These are phyloP conservation scores for Petasospora rhodanensis DNA, from an alignment of 1,139 yeast genomes.

Conservation along the genomic window DNA sequence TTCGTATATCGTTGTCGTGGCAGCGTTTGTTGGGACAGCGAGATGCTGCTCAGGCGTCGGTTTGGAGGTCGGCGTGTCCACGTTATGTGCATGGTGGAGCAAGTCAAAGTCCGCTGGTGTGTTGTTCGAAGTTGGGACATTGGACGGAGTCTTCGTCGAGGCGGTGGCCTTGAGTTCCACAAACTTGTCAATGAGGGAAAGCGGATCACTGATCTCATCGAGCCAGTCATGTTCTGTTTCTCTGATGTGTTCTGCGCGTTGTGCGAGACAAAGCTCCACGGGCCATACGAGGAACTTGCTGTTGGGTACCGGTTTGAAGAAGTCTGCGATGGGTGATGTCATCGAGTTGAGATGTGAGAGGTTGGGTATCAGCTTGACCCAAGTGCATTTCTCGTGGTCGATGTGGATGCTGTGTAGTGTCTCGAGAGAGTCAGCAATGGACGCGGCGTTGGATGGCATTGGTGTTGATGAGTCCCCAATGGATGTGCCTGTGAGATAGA, in stretches of 20 bases:
- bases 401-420: slow-evolving; percentile 52
- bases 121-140: slow-evolving; percentile 21
- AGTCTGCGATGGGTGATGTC: slow-evolving; percentile 59
- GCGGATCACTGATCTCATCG: slow-evolving; percentile 26
- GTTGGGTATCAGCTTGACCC: slow-evolving; percentile 69
- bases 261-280: slow-evolving; percentile 56
- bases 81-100: slow-evolving; percentile 5
- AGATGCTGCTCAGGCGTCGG: slow-evolving; percentile 8
- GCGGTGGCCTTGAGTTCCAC: slow-evolving; percentile 34
- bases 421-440: slow-evolving; percentile 43
- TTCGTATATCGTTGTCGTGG: not conserved
- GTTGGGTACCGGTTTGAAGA: slow-evolving; percentile 46
- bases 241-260: slow-evolving; percentile 33
- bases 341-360: slow-evolving; percentile 63
- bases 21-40: too few species aligned
- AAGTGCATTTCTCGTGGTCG: slow-evolving; percentile 27
- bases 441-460: slow-evolving; percentile 49
- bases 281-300: slow-evolving; percentile 70
- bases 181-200: slow-evolving; percentile 34
- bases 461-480: slow-evolving; percentile 37
- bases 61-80: slow-evolving; percentile 7
- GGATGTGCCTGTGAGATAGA: slow-evolving; percentile 49
- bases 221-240: slow-evolving; percentile 6
- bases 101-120: slow-evolving; percentile 17
- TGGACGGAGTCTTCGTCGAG: slow-evolving; percentile 30